phyloP scores from a whole-genome alignment of 2,329 filamentous ascomycete species.

The Sporothrix variecibatus region DNA sequence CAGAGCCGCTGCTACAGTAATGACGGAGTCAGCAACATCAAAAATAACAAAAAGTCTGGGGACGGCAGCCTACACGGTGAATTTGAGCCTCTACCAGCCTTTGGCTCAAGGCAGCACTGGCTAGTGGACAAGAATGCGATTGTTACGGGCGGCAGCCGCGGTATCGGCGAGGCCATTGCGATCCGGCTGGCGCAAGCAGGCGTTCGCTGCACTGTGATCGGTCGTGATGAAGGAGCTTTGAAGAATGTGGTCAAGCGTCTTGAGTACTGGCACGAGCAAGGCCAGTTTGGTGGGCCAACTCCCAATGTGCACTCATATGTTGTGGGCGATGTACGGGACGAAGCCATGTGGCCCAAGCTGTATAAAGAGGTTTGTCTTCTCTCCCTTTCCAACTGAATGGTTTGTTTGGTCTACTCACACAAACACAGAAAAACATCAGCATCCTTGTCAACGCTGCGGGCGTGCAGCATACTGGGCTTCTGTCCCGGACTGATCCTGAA shows the following conservation, averaged over 20 bases:
- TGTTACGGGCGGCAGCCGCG: conserved; percentile 70
- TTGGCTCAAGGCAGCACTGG: not conserved
- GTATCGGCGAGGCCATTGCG: conserved; percentile 70
- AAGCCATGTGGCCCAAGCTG: conserved; percentile 30
- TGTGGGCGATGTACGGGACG: conserved; percentile 33
- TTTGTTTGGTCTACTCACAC: not conserved
- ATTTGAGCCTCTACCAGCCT: not conserved
- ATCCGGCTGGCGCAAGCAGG: conserved; percentile 64
- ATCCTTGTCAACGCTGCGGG: conserved; percentile 82
- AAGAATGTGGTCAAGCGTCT: conserved; percentile 37
- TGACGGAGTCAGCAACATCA: not conserved
- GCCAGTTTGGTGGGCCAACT: not conserved
- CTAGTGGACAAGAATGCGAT: conserved; percentile 56
- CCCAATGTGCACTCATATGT: conserved; percentile 24
- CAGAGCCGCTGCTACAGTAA: not conserved
- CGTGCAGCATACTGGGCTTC: conserved; percentile 63
- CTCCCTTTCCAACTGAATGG: not conserved
- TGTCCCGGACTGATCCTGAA: conserved; percentile 55
- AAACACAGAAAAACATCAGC: conserved; percentile 35
- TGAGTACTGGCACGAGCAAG: not conserved
- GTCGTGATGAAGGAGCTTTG: conserved; percentile 54
- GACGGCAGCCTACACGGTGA: not conserved
- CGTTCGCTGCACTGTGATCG: conserved; percentile 61
- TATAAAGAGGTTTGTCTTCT: conserved; percentile 21
- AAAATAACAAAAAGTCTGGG: not conserved